phyloP scores from a whole-genome alignment of 176 grass and related monocot genomes.

The Phyllostachys edulis region DNA sequence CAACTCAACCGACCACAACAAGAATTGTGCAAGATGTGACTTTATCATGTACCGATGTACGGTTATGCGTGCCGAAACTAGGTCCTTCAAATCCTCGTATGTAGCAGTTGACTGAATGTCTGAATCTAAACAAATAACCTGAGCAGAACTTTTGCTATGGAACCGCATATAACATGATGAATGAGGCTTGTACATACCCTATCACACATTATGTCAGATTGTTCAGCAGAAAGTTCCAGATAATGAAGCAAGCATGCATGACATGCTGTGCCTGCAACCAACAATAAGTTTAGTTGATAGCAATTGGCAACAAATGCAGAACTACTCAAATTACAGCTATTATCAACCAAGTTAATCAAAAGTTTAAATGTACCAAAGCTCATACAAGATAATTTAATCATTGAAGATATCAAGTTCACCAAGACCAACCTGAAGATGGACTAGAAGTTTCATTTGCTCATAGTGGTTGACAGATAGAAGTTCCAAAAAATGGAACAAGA shows the following conservation, averaged over 20 bases:
- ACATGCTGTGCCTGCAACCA: not conserved
- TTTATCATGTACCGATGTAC: not conserved
- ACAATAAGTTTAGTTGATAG: not conserved
- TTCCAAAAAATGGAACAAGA: constrained; percentile 97
- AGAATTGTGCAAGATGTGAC: not conserved
- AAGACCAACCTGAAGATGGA: constrained; percentile 45
- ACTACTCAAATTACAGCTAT: constrained; percentile 7
- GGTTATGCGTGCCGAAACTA: not conserved
- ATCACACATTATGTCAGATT: not conserved
- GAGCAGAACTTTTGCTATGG: constrained; percentile 8
- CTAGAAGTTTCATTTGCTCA: constrained; percentile 65
- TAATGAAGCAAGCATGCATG: not conserved
- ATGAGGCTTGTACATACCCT: not conserved
- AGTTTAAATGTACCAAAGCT: not conserved
- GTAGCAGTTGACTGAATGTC: not conserved
- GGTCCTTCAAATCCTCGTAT: constrained; percentile 3
- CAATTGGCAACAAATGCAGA: not conserved
- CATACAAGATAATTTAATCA: not conserved
- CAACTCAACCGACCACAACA: not conserved
- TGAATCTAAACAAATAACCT: constrained; percentile 4
- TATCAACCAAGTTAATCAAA: not conserved
- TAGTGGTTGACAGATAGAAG: constrained; percentile 80
- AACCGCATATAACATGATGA: constrained; percentile 6
- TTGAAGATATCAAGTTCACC: constrained; percentile 19
- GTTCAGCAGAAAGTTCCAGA: not conserved